Conservation (phyloP, 352 stramenopile genomes). For the Globisporangium nunn region DNA sequence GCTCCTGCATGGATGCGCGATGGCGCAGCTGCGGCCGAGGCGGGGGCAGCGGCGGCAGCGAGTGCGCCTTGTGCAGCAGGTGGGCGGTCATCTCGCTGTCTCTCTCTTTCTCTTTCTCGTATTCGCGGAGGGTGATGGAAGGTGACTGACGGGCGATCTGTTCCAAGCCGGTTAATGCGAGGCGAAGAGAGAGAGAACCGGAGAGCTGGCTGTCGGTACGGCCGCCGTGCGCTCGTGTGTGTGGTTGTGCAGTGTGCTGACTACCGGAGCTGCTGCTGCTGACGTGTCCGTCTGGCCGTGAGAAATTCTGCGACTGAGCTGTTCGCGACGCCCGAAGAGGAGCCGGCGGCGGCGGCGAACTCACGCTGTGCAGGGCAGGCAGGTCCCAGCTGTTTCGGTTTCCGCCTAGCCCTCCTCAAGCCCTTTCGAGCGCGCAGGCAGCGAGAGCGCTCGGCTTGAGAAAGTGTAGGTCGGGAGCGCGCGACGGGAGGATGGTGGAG, state of each 20-base stretch:
- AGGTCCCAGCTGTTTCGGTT: neutral
- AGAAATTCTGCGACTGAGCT: constrained; percentile 3
- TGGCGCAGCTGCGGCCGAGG: constrained; percentile 23
- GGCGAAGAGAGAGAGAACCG: too few relatives aligned
- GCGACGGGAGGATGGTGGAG: too few relatives aligned
- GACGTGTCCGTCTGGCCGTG: neutral
- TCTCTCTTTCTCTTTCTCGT: too few relatives aligned
- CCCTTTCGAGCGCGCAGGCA: too few relatives aligned
- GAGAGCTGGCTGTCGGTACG: neutral
- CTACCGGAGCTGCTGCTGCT: neutral
- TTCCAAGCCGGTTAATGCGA: too few relatives aligned
- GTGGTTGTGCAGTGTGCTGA: neutral
- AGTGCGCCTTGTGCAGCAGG: constrained; percentile 31
- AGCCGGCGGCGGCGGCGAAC: neutral
- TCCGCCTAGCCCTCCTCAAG: neutral
- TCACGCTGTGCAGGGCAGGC: neutral
- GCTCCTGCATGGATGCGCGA: constrained; percentile 35
- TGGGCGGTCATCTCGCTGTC: neutral
- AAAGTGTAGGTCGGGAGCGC: too few relatives aligned
- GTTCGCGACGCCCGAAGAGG: neutral
- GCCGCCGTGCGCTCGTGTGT: neutral
- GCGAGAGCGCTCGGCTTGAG: too few relatives aligned
- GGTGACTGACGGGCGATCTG: neutral
- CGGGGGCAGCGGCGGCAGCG: constrained; percentile 24
- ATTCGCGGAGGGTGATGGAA: too few relatives aligned